Conservation (phyloP, 2,329 filamentous ascomycete genomes). For the Fusarium cicatricum region DNA sequence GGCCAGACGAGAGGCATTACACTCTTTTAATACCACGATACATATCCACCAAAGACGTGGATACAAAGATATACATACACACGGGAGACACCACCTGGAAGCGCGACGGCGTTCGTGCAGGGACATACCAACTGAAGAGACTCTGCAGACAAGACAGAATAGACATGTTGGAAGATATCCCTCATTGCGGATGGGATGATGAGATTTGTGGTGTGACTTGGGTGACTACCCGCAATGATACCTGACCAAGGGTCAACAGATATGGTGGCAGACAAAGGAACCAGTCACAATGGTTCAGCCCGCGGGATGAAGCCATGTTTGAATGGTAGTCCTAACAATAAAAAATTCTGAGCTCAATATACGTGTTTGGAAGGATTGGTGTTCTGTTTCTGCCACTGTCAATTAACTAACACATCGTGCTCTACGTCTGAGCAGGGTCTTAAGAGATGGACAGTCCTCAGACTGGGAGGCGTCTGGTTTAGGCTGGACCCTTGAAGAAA, state of each 20-base stretch:
- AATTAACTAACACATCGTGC: background rate
- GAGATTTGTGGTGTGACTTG: slow-evolving; percentile 24
- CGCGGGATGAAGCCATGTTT: slow-evolving; percentile 9
- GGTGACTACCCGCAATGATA: slow-evolving; percentile 29
- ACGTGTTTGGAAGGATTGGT: slow-evolving; percentile 10
- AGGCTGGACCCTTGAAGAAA: slow-evolving; percentile 11
- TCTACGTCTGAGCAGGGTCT: background rate
- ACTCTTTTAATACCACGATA: slow-evolving; percentile 41
- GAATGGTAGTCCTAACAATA: slow-evolving; percentile 12
- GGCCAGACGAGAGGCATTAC: slow-evolving; percentile 30
- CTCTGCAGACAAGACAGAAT: slow-evolving; percentile 9
- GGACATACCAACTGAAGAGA: slow-evolving; percentile 3
- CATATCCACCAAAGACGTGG: slow-evolving; percentile 15
- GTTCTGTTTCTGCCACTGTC: background rate
- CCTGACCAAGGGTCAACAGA: slow-evolving; percentile 30
- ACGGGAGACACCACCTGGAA: slow-evolving; percentile 26
- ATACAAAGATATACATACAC: slow-evolving; percentile 19
- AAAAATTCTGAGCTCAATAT: slow-evolving; percentile 19
- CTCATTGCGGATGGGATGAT: slow-evolving; percentile 12
- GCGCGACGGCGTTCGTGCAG: slow-evolving; percentile 22
- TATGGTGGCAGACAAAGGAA: slow-evolving; percentile 6
- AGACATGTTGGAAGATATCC: slow-evolving; percentile 7
- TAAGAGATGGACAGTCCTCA: background rate
- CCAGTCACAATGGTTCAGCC: background rate
- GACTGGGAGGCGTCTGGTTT: background rate